phyloP scores from a whole-genome alignment of 2,329 filamentous ascomycete species.

The Stemphylium beticola region DNA sequence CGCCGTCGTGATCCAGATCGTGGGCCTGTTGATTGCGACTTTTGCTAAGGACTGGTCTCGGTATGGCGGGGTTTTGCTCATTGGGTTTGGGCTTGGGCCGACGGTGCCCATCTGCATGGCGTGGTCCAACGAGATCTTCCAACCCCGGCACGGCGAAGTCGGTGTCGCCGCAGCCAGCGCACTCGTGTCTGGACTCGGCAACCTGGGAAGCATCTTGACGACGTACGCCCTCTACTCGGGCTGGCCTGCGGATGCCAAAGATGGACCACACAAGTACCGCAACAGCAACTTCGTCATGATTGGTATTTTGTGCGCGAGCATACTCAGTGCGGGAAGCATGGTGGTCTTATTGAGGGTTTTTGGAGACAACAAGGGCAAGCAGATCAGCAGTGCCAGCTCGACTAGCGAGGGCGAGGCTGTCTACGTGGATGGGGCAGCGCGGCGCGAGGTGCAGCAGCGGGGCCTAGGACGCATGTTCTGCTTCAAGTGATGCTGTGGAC shows the following conservation, averaged over 20 bases:
- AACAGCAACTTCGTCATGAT: slow-evolving; percentile 89
- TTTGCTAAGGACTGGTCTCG: slow-evolving; percentile 83
- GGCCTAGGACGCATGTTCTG: slow-evolving; percentile 47
- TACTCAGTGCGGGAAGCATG: slow-evolving; percentile 74
- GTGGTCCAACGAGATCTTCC: slow-evolving; percentile 91
- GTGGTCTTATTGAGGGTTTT: slow-evolving; percentile 64
- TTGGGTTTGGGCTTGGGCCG: slow-evolving; percentile 87
- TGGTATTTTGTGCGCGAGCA: slow-evolving; percentile 80
- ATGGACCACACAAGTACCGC: slow-evolving; percentile 73
- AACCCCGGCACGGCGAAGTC: slow-evolving; percentile 85
- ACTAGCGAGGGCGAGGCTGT: slow-evolving; percentile 61
- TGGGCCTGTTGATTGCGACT: slow-evolving; percentile 78
- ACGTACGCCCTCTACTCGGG: slow-evolving; percentile 90
- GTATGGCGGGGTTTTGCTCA: slow-evolving; percentile 86
- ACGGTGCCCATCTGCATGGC: slow-evolving; percentile 94
- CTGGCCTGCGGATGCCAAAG: slow-evolving; percentile 74
- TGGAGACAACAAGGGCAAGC: slow-evolving; percentile 45
- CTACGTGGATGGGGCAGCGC: slow-evolving; percentile 49
- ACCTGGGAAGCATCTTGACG: slow-evolving; percentile 83
- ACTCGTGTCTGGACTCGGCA: slow-evolving; percentile 84
- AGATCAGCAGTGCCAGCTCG: slow-evolving; percentile 40
- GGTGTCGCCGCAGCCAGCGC: slow-evolving; percentile 86
- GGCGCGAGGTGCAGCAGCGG: slow-evolving; percentile 51
- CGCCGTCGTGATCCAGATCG: slow-evolving; percentile 78
- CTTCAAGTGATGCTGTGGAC: slow-evolving; percentile 25